These are phyloP conservation scores for Neurospora sp. DNA, from an alignment of 495 filamentous ascomycete species.

Conservation along the genomic window DNA sequence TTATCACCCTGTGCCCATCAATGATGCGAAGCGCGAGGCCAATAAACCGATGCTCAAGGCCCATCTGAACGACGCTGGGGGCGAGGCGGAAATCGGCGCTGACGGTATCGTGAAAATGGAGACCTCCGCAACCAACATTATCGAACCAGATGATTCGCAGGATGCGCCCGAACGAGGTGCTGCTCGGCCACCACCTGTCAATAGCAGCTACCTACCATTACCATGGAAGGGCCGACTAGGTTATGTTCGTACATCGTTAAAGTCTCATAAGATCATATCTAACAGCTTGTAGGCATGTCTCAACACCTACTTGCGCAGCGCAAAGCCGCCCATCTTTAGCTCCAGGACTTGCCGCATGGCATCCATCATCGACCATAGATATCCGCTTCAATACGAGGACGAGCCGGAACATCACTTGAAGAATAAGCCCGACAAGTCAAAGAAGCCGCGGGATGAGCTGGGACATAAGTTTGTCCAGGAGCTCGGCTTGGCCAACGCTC, in stretches of 20 bases:
- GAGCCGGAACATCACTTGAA: slow-evolving; percentile 71
- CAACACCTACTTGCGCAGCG: slow-evolving; percentile 82
- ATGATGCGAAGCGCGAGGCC: not conserved
- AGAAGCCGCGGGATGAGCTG: slow-evolving; percentile 47
- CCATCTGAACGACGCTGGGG: not conserved
- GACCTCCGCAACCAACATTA: not conserved
- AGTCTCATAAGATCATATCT: not conserved
- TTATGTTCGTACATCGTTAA: slow-evolving; percentile 51
- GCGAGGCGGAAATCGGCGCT: not conserved
- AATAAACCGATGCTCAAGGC: not conserved
- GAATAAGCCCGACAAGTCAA: slow-evolving; percentile 65
- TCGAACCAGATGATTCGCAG: slow-evolving; percentile 16
- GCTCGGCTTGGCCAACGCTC: slow-evolving; percentile 71
- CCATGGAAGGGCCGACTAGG: slow-evolving; percentile 91
- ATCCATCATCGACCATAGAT: slow-evolving; percentile 79
- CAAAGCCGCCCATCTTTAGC: slow-evolving; percentile 79
- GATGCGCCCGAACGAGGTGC: slow-evolving; percentile 37
- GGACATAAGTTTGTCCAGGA: slow-evolving; percentile 67
- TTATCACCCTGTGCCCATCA: not conserved
- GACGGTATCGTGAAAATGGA: not conserved
- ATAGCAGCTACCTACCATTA: slow-evolving; percentile 77
- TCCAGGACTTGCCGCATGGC: slow-evolving; percentile 88
- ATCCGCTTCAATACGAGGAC: slow-evolving; percentile 64
- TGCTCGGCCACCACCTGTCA: slow-evolving; percentile 59
- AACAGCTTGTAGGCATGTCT: slow-evolving; percentile 57